Evolutionary conservation across 345 rosid species (phyloP).

Genomic region (Capsella bursapastoris): DNA sequence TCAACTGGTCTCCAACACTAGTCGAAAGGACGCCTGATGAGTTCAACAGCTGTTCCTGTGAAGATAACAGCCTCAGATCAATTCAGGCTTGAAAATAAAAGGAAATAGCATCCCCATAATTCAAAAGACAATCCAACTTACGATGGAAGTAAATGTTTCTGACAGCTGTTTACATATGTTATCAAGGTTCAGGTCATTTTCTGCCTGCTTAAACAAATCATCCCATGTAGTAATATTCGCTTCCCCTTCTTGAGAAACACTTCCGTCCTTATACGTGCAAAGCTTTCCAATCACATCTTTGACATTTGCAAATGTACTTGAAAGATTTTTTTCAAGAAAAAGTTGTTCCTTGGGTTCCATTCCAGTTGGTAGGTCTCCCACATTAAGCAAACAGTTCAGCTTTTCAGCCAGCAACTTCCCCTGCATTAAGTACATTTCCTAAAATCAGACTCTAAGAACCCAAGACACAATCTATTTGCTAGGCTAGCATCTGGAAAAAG

Average conservation of each 20-base stretch:
- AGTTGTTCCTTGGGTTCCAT: constrained; percentile 46
- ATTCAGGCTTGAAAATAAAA: constrained; percentile 30
- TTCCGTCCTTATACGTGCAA: constrained; percentile 42
- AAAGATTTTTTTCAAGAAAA: constrained; percentile 49
- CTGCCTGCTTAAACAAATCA: constrained; percentile 54
- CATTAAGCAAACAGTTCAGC: constrained; percentile 44
- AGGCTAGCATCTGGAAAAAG: constrained; percentile 13
- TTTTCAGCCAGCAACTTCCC: constrained; percentile 62
- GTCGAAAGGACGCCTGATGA: constrained; percentile 48
- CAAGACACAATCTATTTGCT: constrained; percentile 19
- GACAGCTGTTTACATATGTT: constrained; percentile 56
- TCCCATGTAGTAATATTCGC: constrained; percentile 70
- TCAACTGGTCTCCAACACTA: constrained; percentile 54
- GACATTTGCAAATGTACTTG: constrained; percentile 45
- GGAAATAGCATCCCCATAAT: constrained; percentile 5
- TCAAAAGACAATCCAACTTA: constrained; percentile 49
- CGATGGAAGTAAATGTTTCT: constrained; percentile 55
- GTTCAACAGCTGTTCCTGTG: constrained; percentile 64
- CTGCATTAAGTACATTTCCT: constrained; percentile 47
- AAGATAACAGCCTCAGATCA: constrained; percentile 35
- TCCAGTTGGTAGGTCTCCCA: constrained; percentile 36
- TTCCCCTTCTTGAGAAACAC: constrained; percentile 48
- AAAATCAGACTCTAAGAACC: constrained; percentile 19
- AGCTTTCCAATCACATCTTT: constrained; percentile 56
- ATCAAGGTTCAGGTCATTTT: constrained; percentile 54